Evolutionary conservation across 2,329 filamentous ascomycete genomes (phyloP), one percentile per base, ranked within the genome.

Genomic region (Hymenoscyphus occultus): DNA sequence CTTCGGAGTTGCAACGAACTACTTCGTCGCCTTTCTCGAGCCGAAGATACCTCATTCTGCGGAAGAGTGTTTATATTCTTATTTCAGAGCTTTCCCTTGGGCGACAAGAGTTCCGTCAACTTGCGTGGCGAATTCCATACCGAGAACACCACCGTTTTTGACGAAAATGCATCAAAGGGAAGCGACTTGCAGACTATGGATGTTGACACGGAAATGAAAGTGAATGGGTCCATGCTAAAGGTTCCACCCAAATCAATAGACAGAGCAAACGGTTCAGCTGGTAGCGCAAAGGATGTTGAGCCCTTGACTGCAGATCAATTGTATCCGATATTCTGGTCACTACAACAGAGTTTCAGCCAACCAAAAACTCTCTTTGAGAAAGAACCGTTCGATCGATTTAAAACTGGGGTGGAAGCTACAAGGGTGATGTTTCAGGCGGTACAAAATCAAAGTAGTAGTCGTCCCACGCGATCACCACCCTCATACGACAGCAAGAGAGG

Each of bases 41-140:
- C 95, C 3, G 93, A 98, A 76, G 95, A 99, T 77, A 96, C 95
- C 0, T 93, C 96, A 0, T 99, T 99, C 76, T 99, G 95, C 74
- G 95, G 95, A 16, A 86, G 95, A 48, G 95, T 99, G 32, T 98
- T 98, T 77, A 97, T 99, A 69, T 99, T 97, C 77, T 86, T 99
- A 75, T 99, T 98, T 77, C 95, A 99, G 77, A 96, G 93, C 76
- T 98, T 99, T 74, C 95, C 95, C 1, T 82, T 99, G 0, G 94
- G 94, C 39, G 96, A 99, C 78, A 95, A 94, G 76, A 98, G 95
- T 76, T 97, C 95, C 0, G 95, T 99, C 60, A 99, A 99, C 74
- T 83, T 98, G 48, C 87, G 95, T 61, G 95, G 95, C 71, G 94
- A 98, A 79, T 99, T 95, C 71, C 95, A 99, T 74, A 87, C 91